Conservation (phyloP, 2,329 filamentous ascomycete genomes). For the Colletotrichum trifolii region DNA sequence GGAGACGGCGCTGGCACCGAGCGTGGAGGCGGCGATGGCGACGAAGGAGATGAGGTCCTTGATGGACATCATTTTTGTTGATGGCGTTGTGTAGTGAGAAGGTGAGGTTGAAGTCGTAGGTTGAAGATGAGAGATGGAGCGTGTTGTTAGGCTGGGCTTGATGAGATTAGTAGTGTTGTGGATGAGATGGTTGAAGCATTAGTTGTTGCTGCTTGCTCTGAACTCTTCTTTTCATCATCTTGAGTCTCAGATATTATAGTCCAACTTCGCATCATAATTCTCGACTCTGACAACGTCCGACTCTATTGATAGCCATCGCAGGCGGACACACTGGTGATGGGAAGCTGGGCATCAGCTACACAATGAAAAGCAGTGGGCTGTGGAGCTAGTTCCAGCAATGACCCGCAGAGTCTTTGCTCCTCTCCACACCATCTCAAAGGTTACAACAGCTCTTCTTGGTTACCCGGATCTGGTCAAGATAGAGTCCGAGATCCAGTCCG, state of each 20-base stretch:
- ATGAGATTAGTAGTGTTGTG: not conserved
- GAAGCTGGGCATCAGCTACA: not conserved
- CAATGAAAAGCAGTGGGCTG: not conserved
- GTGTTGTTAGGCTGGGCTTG: not conserved
- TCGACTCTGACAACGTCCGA: not conserved
- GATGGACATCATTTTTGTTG: slow-evolving; percentile 9
- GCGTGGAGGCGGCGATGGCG: not conserved
- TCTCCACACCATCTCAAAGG: not conserved
- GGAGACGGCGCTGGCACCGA: not conserved
- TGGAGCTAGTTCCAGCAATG: not conserved
- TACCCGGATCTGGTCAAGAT: not conserved
- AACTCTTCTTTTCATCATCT: too few relatives aligned
- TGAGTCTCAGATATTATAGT: not conserved
- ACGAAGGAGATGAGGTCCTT: not conserved
- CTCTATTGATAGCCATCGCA: not conserved
- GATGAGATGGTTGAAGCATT: not conserved
- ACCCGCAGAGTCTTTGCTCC: too few relatives aligned
- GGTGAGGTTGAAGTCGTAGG: not conserved
- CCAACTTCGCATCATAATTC: too few relatives aligned
- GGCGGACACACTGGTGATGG: not conserved
- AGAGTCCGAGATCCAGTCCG: not conserved
- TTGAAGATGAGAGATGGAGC: not conserved
- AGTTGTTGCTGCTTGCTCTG: not conserved
- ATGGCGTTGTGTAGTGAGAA: not conserved
- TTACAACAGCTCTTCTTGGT: not conserved